Evolutionary conservation across 176 grass and related monocot species (phyloP).

Genomic region (Oryza glumipatula): DNA sequence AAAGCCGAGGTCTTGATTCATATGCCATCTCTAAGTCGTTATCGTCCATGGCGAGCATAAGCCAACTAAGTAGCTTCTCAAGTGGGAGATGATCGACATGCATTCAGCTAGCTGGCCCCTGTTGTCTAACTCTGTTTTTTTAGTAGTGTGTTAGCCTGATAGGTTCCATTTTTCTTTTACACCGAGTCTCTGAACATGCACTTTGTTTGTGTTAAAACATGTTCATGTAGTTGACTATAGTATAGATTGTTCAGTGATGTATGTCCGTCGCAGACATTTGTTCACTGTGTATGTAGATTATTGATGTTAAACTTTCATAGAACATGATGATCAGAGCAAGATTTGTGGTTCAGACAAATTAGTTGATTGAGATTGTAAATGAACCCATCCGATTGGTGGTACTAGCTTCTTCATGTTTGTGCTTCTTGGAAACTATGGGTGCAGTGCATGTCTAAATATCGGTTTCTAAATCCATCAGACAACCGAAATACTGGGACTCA

Average conservation of each 20-base stretch:
- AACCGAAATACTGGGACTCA: too few relatives aligned
- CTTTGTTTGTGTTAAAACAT: background rate
- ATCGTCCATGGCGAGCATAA: background rate
- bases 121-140: too few relatives aligned
- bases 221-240: background rate
- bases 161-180: background rate
- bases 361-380: background rate
- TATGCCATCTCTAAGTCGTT: background rate
- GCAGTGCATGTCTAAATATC: too few relatives aligned
- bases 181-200: background rate
- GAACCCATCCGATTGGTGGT: too few relatives aligned
- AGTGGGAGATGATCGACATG: constrained; percentile 13
- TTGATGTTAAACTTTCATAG: background rate
- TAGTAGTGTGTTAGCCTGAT: too few relatives aligned
- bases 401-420: too few relatives aligned
- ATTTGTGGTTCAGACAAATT: background rate
- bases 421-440: too few relatives aligned
- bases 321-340: background rate
- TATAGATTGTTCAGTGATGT: background rate
- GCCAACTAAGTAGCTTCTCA: background rate
- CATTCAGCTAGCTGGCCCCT: background rate
- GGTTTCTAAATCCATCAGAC: too few relatives aligned
- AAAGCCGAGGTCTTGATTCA: background rate
- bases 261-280: too few relatives aligned
- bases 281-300: background rate